Base-by-base conservation (phyloP, 2,329 filamentous ascomycete species). In the Boeremia exigua region DNA sequence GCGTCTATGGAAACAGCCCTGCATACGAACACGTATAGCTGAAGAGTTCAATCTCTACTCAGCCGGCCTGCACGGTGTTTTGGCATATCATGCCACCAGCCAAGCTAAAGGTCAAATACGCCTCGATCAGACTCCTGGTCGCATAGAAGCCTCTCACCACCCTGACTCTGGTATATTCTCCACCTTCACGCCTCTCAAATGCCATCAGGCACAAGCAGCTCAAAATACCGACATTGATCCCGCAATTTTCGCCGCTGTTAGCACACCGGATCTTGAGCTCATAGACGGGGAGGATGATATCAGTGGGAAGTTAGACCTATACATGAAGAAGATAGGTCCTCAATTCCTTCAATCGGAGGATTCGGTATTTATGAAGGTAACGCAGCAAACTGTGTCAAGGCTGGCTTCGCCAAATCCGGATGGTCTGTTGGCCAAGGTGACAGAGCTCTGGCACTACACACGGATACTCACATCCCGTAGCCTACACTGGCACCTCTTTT, bases 1-100 rank as follows among this genome's bases (percentile, higher is more conserved):
- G 32, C 79, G 85, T 36, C 62, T 87, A 17, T 87, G 85, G 85
- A 86, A 86, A 63, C 79, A 82, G 55, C 81, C 80, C 7, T 87
- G 85, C 60, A 79, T 86, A 39, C 79, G 85, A 12, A 84, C 82
- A 15, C 81, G 82, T 19, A 80, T 87, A 45, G 80, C 81, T 5
- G 83, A 86, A 34, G 82, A 85, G 63, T 84, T 86, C 64, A 80
- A 81, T 49, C 74, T 86, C 12, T 87, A 84, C 68, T 82, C 81
- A 54, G 79, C 82, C 38, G 81, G 74, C 9, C 69, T 85, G n/a
- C 81, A 84, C 62, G 77, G 79, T 11, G 78, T 82, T 12, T 74
- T 83, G 29, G 81, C 82, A 4, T 82, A 80, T 60, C 79, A 82
- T 60, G 79, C 82, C 29, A 76, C 82, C 11, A 79, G 75, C 58